Percentiles rank a stretch among this genome's conserved stretches.
Evolutionary conservation across 306 rosid species (phyloP).

Genomic region (Quercus cerris): DNA sequence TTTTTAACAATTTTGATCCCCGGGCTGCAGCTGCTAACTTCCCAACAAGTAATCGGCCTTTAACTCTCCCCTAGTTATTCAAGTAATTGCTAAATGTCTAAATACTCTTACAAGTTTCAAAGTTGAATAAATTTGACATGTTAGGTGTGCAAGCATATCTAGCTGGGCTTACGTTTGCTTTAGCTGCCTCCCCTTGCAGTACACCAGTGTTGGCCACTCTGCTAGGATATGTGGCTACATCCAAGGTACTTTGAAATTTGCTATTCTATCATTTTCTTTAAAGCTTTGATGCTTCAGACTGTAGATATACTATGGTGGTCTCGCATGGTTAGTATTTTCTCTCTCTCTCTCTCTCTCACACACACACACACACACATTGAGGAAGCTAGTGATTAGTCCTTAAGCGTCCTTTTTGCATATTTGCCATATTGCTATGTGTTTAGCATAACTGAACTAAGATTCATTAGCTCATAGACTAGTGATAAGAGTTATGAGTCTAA

Average conservation of each 20-base stretch:
- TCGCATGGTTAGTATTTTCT: not conserved
- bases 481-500: not conserved
- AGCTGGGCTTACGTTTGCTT: slow-evolving; percentile 95
- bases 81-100: not conserved
- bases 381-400: not conserved
- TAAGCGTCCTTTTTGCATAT: not conserved
- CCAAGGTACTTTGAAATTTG: slow-evolving; percentile 61
- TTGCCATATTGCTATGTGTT: not conserved
- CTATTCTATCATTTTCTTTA: not conserved
- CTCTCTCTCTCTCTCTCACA: not conserved
- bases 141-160: slow-evolving; percentile 92
- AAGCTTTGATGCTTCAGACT: not conserved
- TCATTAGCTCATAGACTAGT: not conserved
- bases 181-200: slow-evolving; percentile 98
- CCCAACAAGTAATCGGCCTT: slow-evolving; percentile 69
- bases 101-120: slow-evolving; percentile 14
- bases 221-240: slow-evolving; percentile 88
- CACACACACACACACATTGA: not conserved
- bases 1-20: slow-evolving; percentile 85
- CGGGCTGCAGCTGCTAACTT: slow-evolving; percentile 84
- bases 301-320: not conserved
- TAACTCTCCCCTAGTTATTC: slow-evolving; percentile 1
- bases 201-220: slow-evolving; percentile 87
- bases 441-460: not conserved
- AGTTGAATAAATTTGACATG: slow-evolving; percentile 19